Evolutionary conservation across 208 protist species (phyloP), one percentile per base, ranked within the genome.

Genomic region (Crithidia brevicula): DNA sequence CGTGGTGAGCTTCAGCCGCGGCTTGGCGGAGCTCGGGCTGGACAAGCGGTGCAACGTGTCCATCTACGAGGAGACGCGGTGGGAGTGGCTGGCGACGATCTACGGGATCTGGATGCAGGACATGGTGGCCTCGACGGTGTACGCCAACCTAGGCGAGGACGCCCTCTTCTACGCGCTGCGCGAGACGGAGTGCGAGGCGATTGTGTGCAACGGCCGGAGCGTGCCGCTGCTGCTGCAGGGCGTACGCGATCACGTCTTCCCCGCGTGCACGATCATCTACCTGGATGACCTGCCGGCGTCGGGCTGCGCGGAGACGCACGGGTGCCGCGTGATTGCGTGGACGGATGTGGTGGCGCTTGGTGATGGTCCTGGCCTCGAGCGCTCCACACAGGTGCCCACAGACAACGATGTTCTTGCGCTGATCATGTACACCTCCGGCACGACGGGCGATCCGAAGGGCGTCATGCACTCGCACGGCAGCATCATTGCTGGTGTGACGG

Each of bases 371-470:
- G 64, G 49, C 20, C 66, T 47, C 20, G 34, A 50, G 28, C 38
- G 22, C 57, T 9, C 3, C 36, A 58, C 67, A 3, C n/a, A 15
- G 7, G 40, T 60, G 3, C 56, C 67, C 13, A 56, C 22, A 13
- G 60, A 79, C 61, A 75, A 78, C 52, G 72, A 82, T 43, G 67
- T 33, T 11, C 20, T 74, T n/a, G 81, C 72, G 18, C 66, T 85
- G 34, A 80, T 88, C 73, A 78, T 89, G 67, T 74, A 74, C 72
- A 69, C 93, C 57, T 96, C 89, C 66, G 92, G 93, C 59, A 95
- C 93, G 36, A 97, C 91, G 11, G 91, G 91, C 15, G 71, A 90
- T 50, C 93, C 93, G 28, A 97, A 97, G 74, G 93, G 92, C 57
- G 90, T 96, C 33, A 74, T 92, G 25, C 83, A 96, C 78, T 87